Conservation (phyloP, 129 eudicot genomes). For the Smallanthus sonchifolius region DNA sequence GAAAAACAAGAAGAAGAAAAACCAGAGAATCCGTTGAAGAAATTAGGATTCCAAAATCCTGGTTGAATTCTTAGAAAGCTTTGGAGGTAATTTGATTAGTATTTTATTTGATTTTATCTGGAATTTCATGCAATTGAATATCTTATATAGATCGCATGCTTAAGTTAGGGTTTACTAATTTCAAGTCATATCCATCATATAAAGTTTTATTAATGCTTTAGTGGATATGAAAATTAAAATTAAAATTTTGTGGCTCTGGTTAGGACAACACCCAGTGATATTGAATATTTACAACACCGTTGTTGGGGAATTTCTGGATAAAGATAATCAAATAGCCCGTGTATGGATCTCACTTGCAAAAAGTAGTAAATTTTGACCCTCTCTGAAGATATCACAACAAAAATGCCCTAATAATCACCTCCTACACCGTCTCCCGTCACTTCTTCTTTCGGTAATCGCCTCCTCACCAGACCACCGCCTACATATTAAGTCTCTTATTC, state of each 20-base stretch:
- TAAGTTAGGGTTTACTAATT: not conserved
- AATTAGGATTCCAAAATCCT: constrained; percentile 52
- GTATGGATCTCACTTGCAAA: not conserved
- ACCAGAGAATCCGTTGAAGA: constrained; percentile 45
- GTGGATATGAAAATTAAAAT: not conserved
- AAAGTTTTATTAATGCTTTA: not conserved
- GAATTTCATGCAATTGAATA: not conserved
- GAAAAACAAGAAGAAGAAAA: constrained; percentile 12
- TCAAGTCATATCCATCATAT: constrained; percentile 1
- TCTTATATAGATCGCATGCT: not conserved
- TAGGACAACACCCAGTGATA: not conserved
- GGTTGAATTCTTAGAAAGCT: constrained; percentile 65
- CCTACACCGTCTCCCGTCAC: too few species aligned
- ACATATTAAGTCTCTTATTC: too few species aligned
- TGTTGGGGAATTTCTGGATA: too few species aligned
- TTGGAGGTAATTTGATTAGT: constrained; percentile 43
- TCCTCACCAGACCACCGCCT: too few species aligned
- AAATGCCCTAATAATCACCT: too few species aligned
- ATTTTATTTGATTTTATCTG: not conserved
- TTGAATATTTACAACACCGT: too few species aligned
- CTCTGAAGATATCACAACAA: too few species aligned
- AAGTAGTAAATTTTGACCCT: not conserved
- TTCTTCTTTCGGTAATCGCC: too few species aligned
- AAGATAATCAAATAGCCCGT: not conserved
- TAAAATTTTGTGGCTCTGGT: not conserved